Evolutionary conservation across 192 early-diverging fungal species (phyloP), one percentile per base, ranked within the genome.

Genomic region (Coemansia sp.): DNA sequence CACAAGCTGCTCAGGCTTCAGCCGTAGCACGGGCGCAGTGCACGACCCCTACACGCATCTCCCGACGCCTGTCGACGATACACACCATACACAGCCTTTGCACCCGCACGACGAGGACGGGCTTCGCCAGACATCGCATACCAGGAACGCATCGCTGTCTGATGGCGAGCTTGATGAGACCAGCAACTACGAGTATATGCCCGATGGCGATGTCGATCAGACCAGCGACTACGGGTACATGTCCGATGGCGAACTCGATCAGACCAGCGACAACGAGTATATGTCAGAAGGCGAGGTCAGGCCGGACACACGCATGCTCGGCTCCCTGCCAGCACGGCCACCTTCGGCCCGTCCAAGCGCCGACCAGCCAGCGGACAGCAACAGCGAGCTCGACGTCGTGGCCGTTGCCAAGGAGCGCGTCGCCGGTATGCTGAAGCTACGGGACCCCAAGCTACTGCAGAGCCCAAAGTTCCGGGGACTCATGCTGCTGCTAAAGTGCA

Each of bases 401-500:
- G 58, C 56, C 6, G 52, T 68, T 35, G 62, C 48, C 18, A 66
- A 66, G 54, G 56, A 48, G 60, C 71, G 71, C 16, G 35, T 74
- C 14, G 58, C 21, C 0, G 44, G 27, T 14, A 60, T 74, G 6
- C 47, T 74, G 32, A 59, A 60, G 54, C 54, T 55, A 23, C 54
- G 43, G 16, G 58, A 74, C 12, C 65, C 71, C 11, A 67, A 64
- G 40, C 57, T 74, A 25, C 65, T 74, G 18, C 54, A 68, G 35
- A 50, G 54, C 42, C 44, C 71, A 5, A 19, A 48, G 22, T 54
- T 69, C 6, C 66, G 72, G 0, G 72, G 58, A 19, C 35, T 75
- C 5, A 69, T 75, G 65, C 62, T 74, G 10, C 52, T 74, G 60
- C 35, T 68, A 23, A 67, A 68, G 48, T 68, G 65, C 58, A 58